phyloP scores from a whole-genome alignment of 2,329 filamentous ascomycete species.

The Phialocephala sp. region DNA sequence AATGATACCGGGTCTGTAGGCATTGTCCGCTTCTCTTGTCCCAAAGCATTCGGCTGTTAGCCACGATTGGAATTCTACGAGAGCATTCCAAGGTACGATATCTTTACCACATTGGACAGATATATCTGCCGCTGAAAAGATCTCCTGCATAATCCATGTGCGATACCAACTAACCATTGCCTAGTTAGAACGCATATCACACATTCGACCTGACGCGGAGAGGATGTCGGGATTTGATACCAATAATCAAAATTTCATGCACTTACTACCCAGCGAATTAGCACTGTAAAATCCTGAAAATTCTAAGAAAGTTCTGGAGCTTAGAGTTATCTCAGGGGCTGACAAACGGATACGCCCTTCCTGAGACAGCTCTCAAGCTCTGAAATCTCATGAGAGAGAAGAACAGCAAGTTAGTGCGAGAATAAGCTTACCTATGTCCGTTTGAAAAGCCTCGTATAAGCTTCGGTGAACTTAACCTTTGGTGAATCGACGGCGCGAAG shows the following conservation, averaged over 20 bases:
- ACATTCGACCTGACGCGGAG: background rate
- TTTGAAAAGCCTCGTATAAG: background rate
- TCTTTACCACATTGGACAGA: background rate
- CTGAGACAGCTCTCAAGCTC: no score
- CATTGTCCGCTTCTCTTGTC: background rate
- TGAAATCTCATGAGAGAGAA: no score
- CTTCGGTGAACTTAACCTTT: background rate
- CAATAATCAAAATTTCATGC: background rate
- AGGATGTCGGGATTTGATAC: background rate
- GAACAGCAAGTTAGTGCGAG: no score
- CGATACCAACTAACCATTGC: background rate
- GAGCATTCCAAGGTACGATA: constrained; percentile 2
- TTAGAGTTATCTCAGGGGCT: no score
- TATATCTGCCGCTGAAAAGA: background rate
- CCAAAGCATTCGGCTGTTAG: constrained; percentile 1
- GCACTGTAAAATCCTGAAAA: no score
- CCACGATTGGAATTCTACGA: constrained; percentile 3
- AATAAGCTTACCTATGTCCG: background rate
- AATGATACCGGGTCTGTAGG: background rate
- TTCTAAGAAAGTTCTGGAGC: no score
- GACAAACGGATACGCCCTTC: no score
- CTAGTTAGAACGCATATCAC: background rate
- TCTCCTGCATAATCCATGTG: constrained; percentile 13
- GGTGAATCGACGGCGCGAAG: background rate
- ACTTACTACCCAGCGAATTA: background rate